Base-by-base conservation (phyloP, 2,329 filamentous ascomycete genomes). In the Venturiaceae sp. region DNA sequence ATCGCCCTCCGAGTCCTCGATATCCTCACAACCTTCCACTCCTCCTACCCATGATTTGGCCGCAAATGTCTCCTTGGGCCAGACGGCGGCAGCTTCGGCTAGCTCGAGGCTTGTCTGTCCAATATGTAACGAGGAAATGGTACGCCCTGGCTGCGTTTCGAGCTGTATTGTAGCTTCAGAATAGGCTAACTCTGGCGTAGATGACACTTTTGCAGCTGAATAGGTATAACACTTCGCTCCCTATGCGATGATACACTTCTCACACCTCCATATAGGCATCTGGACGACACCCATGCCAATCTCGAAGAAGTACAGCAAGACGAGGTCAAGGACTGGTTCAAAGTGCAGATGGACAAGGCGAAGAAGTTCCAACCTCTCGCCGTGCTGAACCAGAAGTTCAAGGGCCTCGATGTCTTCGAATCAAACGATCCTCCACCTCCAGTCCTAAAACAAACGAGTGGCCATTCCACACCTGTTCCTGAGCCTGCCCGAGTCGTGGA, bases 91-190 rank as follows among this genome's bases (percentile, higher is more conserved):
- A 62, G 78, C 75, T 53, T 80, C 83, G 56, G 75, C 83, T 58
- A 83, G 81, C 64, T 83, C 83, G 63, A 82, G 82, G 71, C 83
- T 99, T 60, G 84, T 92, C 58, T 99, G 94, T 71, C 94, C 94
- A n/a, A 99, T 99, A 69, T 99, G 94, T 74, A 91, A 86, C 65
- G 95, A 97, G 75, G 92, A 96, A 73, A 99, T 99, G 94, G 91
- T 94, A 76, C 19, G 59, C 19, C 55, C 54, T 41, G 28, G 52
- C 52, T 14, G 63, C 21, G 32, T 13, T 50, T 50, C 19, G 23
- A 30, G 13, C 11, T 26, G 16, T 30, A 26, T 13, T 23, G 19
- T 50, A n/a, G 32, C 46, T 55, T 41, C n/a, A 13, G n/a, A 5
- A 75, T 67, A 26, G 53, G 9, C 33, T 33, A 19, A 39, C 16